phyloP scores from a whole-genome alignment of 2,329 filamentous ascomycete species.

The Aureobasidium subglaciale region DNA sequence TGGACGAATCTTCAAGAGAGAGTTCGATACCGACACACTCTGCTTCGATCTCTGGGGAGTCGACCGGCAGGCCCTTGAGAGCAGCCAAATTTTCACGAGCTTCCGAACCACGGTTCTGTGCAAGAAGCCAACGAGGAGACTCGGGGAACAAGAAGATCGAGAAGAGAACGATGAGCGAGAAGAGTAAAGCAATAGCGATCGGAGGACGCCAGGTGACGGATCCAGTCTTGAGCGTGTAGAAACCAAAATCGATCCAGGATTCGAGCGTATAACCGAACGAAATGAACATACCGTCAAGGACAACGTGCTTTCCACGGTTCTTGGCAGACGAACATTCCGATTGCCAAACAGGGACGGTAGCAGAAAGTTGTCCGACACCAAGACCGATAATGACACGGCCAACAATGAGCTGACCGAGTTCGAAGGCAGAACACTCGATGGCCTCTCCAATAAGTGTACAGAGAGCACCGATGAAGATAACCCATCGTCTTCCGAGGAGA shows the following conservation, averaged over 20 bases:
- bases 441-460: constrained; percentile 38
- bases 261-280: constrained; percentile 39
- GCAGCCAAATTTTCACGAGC: constrained; percentile 30
- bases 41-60: constrained; percentile 33
- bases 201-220: constrained; percentile 40
- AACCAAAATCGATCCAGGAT: constrained; percentile 43
- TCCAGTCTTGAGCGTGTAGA: constrained; percentile 31
- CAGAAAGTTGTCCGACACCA: constrained; percentile 38
- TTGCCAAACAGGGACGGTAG: constrained; percentile 43
- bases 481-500: constrained; percentile 38
- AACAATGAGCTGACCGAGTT: constrained; percentile 40
- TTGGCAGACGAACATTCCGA: constrained; percentile 33
- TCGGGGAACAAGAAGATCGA: constrained; percentile 33
- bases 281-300: constrained; percentile 42
- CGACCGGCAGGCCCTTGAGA: constrained; percentile 33
- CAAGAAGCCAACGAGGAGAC: constrained; percentile 33
- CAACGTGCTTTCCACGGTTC: constrained; percentile 35
- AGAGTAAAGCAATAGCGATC: constrained; percentile 42
- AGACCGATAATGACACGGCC: constrained; percentile 39
- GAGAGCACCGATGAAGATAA: constrained; percentile 36
- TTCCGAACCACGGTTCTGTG: constrained; percentile 27
- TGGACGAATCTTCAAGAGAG: constrained; percentile 39
- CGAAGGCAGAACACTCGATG: constrained; percentile 39
- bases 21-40: constrained; percentile 45
- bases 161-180: constrained; percentile 27